Conservation (phyloP, 805 yeast species). For the Kodamaea leandrae region DNA sequence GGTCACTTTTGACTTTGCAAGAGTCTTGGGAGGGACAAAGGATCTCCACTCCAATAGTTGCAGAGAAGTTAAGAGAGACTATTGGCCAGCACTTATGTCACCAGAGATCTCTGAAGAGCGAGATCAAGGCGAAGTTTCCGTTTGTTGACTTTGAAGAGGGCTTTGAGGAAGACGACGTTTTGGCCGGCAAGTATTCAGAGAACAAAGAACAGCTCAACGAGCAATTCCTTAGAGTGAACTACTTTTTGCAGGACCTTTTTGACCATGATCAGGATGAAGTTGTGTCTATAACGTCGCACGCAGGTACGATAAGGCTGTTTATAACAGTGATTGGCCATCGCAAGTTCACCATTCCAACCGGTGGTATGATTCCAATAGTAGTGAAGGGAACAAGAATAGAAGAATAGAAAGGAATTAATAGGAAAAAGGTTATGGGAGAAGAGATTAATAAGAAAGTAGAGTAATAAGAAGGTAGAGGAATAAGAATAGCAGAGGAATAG, state of each 20-base stretch:
- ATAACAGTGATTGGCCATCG: conserved; percentile 28
- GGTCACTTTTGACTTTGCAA: conserved; percentile 22
- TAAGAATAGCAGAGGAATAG: no score
- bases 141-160: conserved; percentile 18
- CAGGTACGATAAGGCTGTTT: conserved; percentile 27
- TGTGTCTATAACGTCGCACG: conserved; percentile 25
- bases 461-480: no score
- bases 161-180: conserved; percentile 21
- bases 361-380: conserved; percentile 29
- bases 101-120: conserved; percentile 18
- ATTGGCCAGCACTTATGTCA: conserved; percentile 27
- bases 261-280: conserved; percentile 15
- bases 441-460: no score
- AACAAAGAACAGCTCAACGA: conserved; percentile 18
- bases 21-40: conserved; percentile 22
- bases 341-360: conserved; percentile 28
- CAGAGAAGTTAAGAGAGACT: conserved; percentile 24
- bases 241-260: conserved; percentile 21
- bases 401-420: neutral
- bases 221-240: conserved; percentile 21
- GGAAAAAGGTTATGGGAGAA: no score
- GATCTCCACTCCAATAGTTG: conserved; percentile 18
- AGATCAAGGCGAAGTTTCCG: conserved; percentile 16
- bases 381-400: conserved; percentile 18
- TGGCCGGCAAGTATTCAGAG: conserved; percentile 10